Percentiles rank a stretch among this genome's conserved stretches.
These are phyloP conservation scores for Alternaria triticimaculans DNA, from an alignment of 2,329 filamentous ascomycete genomes.

Conservation along the genomic window DNA sequence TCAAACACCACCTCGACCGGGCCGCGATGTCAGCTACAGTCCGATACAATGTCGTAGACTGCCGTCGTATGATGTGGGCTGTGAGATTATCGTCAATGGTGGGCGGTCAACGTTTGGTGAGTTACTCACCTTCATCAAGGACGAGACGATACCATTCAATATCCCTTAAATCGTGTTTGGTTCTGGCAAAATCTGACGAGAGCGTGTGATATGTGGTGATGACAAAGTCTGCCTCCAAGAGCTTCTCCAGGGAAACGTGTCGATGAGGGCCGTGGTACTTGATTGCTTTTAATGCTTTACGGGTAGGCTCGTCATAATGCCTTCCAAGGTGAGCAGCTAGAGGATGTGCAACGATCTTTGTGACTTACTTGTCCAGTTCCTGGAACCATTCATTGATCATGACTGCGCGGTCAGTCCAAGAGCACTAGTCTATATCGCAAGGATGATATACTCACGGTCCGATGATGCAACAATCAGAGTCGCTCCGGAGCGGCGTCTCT, in stretches of 20 bases:
- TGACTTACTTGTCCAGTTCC: constrained; percentile 43
- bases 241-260: constrained; percentile 3
- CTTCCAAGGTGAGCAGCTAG: constrained; percentile 6
- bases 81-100: neutral
- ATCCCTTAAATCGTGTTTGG: constrained; percentile 17
- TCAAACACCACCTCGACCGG: constrained; percentile 54
- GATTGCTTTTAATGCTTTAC: constrained; percentile 13
- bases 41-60: constrained; percentile 54
- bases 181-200: constrained; percentile 8
- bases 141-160: constrained; percentile 41
- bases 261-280: constrained; percentile 37
- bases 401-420: constrained; percentile 12
- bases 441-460: constrained; percentile 17
- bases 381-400: constrained; percentile 44
- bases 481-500: constrained; percentile 21
- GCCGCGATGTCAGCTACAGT: constrained; percentile 54
- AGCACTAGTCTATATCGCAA: neutral
- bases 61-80: constrained; percentile 62
- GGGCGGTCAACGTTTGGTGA: rapidly evolving
- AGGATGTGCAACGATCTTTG: neutral
- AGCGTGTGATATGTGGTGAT: constrained; percentile 43
- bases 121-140: constrained; percentile 34
- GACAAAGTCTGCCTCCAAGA: constrained; percentile 33
- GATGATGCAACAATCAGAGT: constrained; percentile 42
- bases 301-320: constrained; percentile 30